Evolutionary conservation across 2,329 filamentous ascomycete genomes (phyloP).

Genomic region (Fusarium globosum): DNA sequence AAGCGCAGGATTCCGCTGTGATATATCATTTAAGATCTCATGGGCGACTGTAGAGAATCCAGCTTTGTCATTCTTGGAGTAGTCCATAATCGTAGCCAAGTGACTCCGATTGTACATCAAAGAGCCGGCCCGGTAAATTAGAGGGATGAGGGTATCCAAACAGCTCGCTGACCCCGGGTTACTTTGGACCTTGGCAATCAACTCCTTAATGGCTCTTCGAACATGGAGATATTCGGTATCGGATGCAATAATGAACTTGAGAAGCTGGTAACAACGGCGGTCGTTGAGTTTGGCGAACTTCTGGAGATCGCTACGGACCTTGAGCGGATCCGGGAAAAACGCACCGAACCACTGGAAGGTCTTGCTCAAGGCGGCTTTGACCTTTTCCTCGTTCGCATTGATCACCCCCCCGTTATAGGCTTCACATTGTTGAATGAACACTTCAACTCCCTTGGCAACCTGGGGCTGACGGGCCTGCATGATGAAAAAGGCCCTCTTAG

Average conservation of each 20-base stretch:
- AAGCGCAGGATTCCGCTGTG: constrained; percentile 85
- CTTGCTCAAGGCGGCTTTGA: constrained; percentile 76
- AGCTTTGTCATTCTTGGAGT: constrained; percentile 84
- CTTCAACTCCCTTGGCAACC: constrained; percentile 77
- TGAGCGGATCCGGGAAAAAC: constrained; percentile 79
- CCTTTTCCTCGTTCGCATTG: constrained; percentile 74
- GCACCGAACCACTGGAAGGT: constrained; percentile 79
- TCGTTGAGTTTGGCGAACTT: constrained; percentile 94
- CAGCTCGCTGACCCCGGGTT: constrained; percentile 71
- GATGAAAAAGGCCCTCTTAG: constrained; percentile 89
- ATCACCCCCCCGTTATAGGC: constrained; percentile 89
- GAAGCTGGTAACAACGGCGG: constrained; percentile 87
- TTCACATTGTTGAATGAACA: constrained; percentile 87
- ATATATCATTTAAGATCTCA: constrained; percentile 92
- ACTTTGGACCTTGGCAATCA: constrained; percentile 82
- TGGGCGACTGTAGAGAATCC: constrained; percentile 83
- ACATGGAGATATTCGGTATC: constrained; percentile 94
- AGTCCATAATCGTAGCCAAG: constrained; percentile 88
- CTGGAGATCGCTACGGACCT: constrained; percentile 80
- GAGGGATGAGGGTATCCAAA: constrained; percentile 81
- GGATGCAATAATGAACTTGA: constrained; percentile 84
- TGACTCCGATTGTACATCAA: constrained; percentile 96
- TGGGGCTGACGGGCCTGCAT: constrained; percentile 82
- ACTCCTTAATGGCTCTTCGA: constrained; percentile 88
- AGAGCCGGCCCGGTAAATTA: constrained; percentile 85